Evolutionary conservation across 352 stramenopile species (phyloP).

Genomic region (Phytophthora boehmeriae): DNA sequence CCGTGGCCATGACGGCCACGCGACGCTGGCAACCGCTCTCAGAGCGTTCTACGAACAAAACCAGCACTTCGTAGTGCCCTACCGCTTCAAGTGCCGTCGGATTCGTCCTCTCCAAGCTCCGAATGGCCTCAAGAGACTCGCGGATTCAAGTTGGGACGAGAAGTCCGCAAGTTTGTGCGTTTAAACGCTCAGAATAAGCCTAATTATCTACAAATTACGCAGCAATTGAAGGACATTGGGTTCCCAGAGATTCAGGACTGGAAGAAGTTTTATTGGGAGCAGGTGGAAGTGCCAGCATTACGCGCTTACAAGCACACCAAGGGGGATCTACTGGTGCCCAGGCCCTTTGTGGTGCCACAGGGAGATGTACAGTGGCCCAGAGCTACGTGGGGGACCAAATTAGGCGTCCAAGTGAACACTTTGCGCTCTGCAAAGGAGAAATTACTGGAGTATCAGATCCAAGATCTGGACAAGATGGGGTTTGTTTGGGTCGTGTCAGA

Average conservation of each 20-base stretch:
- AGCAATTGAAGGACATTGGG: slow-evolving; percentile 34
- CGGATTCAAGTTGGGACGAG: slow-evolving; percentile 45
- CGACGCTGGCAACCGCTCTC: slow-evolving; percentile 34
- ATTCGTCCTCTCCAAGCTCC: neutral
- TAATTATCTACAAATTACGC: slow-evolving; percentile 7
- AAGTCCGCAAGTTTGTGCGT: slow-evolving; percentile 36
- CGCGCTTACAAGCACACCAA: slow-evolving; percentile 35
- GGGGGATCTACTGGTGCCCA: slow-evolving; percentile 43
- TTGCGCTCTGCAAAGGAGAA: slow-evolving; percentile 34
- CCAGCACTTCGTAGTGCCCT: slow-evolving; percentile 50
- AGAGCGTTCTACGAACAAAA: slow-evolving; percentile 43
- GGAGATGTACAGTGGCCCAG: slow-evolving; percentile 35
- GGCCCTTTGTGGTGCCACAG: slow-evolving; percentile 45
- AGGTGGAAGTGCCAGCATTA: slow-evolving; percentile 35
- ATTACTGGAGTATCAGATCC: slow-evolving; percentile 31
- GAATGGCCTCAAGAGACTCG: slow-evolving; percentile 45
- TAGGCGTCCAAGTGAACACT: slow-evolving; percentile 44
- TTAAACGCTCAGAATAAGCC: slow-evolving; percentile 7
- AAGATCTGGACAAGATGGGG: slow-evolving; percentile 40
- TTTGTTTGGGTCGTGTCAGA: slow-evolving; percentile 50
- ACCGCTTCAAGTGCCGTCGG: slow-evolving; percentile 40
- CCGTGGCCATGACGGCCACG: slow-evolving; percentile 11
- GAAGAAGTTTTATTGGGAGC: slow-evolving; percentile 49
- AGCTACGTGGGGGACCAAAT: slow-evolving; percentile 38
- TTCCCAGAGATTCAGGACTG: slow-evolving; percentile 45